Evolutionary conservation across 345 rosid species (phyloP).

Genomic region (Gossypium raimondii): DNA sequence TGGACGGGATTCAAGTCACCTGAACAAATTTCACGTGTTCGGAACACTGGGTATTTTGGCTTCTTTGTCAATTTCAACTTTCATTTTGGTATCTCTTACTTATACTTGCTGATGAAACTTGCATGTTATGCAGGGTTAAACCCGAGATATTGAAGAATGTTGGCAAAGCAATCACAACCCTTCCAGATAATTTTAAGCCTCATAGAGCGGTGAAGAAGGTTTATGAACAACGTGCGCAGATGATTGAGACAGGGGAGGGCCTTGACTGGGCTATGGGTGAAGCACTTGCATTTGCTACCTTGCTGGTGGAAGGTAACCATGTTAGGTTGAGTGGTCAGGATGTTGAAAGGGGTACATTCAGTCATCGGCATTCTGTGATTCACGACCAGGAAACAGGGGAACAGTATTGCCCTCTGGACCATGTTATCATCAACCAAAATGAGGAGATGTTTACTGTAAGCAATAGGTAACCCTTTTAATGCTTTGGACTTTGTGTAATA

Average conservation of each 20-base stretch:
- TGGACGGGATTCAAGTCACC: slow-evolving; percentile 84
- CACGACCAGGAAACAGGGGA: slow-evolving; percentile 79
- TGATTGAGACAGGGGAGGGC: slow-evolving; percentile 81
- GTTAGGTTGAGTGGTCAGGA: slow-evolving; percentile 88
- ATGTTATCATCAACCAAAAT: slow-evolving; percentile 60
- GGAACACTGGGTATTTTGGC: slow-evolving; percentile 64
- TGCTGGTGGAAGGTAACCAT: slow-evolving; percentile 82
- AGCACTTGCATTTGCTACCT: slow-evolving; percentile 82
- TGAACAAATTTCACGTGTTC: slow-evolving; percentile 67
- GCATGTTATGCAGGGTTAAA: slow-evolving; percentile 51
- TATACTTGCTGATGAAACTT: not conserved
- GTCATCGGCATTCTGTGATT: slow-evolving; percentile 70
- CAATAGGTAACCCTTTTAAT: slow-evolving; percentile 45
- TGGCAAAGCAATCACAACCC: slow-evolving; percentile 65
- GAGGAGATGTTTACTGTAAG: slow-evolving; percentile 87
- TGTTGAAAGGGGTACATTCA: slow-evolving; percentile 87
- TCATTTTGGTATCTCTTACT: not conserved
- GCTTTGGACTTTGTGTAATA: not conserved
- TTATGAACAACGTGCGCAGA: slow-evolving; percentile 65
- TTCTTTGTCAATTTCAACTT: slow-evolving; percentile 2
- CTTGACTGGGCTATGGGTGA: slow-evolving; percentile 86
- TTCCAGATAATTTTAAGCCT: slow-evolving; percentile 70
- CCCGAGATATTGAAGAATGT: slow-evolving; percentile 84
- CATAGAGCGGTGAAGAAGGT: slow-evolving; percentile 78
- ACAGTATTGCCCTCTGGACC: slow-evolving; percentile 73